These are phyloP conservation scores for Neckera pumila DNA, from an alignment of 225 moss, liverwort and hornwort genomes.

Conservation along the genomic window DNA sequence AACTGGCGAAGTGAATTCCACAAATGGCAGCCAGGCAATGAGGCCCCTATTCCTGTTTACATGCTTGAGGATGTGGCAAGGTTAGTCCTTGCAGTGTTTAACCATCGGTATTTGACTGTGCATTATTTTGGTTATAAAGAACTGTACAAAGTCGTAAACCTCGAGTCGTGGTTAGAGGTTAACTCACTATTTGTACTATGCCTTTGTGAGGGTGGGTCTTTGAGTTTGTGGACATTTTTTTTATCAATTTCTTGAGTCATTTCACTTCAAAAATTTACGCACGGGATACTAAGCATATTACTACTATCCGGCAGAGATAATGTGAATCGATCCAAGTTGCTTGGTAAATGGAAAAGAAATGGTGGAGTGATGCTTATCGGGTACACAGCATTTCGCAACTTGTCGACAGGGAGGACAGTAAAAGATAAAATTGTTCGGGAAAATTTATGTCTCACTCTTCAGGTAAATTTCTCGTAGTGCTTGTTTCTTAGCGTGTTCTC, in stretches of 20 bases:
- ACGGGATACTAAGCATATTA: neutral
- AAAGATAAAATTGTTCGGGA: conserved; percentile 63
- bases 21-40: conserved; percentile 68
- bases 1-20: conserved; percentile 93
- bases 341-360: conserved; percentile 46
- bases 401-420: conserved; percentile 69
- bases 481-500: neutral
- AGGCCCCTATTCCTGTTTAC: conserved; percentile 47
- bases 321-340: conserved; percentile 42
- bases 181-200: neutral
- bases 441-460: conserved; percentile 52
- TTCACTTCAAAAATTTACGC: neutral
- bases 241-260: neutral
- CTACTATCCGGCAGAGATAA: conserved; percentile 46
- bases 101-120: neutral
- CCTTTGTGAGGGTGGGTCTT: neutral
- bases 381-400: conserved; percentile 69
- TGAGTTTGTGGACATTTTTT: neutral
- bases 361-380: conserved; percentile 98
- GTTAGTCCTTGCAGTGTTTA: conserved; percentile 19
- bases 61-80: conserved; percentile 79
- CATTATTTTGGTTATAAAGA: neutral
- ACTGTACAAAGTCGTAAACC: neutral
- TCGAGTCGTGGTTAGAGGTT: neutral
- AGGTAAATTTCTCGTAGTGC: conserved; percentile 35